A percentile compares a stretch with the other conserved stretches of the same genome.
phyloP scores from a whole-genome alignment of 257 asterid genomes.

The Solanum arcanum region DNA sequence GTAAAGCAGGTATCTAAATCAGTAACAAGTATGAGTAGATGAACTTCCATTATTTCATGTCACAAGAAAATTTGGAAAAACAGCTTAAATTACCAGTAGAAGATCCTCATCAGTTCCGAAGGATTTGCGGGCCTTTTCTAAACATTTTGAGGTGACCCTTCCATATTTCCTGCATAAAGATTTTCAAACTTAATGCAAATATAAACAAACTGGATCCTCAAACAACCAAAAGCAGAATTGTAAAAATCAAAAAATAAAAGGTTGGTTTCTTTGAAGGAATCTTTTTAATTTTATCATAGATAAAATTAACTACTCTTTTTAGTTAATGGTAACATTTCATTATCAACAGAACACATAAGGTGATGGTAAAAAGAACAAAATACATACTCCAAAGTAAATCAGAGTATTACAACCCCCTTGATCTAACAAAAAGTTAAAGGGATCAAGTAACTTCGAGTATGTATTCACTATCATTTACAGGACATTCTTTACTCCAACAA shows the following conservation, averaged over 20 bases:
- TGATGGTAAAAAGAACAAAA: background rate
- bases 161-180: constrained; percentile 51
- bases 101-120: constrained; percentile 98
- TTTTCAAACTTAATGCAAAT: background rate
- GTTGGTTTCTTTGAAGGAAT: background rate
- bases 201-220: background rate
- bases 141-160: constrained; percentile 52
- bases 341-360: background rate
- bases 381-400: background rate
- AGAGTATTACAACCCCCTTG: background rate
- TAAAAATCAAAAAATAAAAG: background rate
- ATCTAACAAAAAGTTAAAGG: background rate
- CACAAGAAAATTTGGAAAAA: background rate
- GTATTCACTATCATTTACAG: background rate
- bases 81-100: constrained; percentile 51
- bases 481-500: background rate
- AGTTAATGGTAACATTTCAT: background rate
- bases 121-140: constrained; percentile 76
- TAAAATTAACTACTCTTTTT: background rate
- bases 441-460: background rate
- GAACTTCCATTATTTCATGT: background rate
- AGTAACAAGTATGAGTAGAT: background rate
- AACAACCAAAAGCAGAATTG: background rate
- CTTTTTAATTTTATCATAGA: background rate
- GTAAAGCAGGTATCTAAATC: background rate